Base-by-base conservation (phyloP, 169 alveolate genomes). In the Neospora caninum region DNA sequence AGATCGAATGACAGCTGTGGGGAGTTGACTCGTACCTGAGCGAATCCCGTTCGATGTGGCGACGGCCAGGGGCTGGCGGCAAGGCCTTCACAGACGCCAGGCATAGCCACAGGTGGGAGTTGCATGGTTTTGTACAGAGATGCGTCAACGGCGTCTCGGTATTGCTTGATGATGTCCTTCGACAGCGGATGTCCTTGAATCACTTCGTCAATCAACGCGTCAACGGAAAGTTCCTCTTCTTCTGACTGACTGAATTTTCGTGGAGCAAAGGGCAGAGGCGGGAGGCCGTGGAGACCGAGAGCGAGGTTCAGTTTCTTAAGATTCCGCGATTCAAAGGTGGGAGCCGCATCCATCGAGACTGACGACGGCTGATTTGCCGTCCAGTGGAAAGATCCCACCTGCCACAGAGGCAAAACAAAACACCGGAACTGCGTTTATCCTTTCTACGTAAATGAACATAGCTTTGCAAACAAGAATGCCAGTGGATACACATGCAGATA, bases 41-140 rank as follows among this genome's bases (percentile, higher is more conserved):
- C 94, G 41, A 80, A 73, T 25, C 95, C 92, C 34, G 94, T 91
- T 38, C 96, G 93, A 88, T 94, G 96, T 22, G 96, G 94, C n/a
- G 83, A 49, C 13, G 96, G 93, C 96, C 96, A 94, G 4, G 96
- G 94, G 96, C 96, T 95, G 41, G 64, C 67, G 53, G 93, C 96
- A 31, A 93, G 95, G 41, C 95, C 95, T 22, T 42, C 58, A 64
- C 89, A 67, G 69, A 84, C 80, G 49, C 93, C 58, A 0, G 95
- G 93, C 69, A 86, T 86, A 13, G 45, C 78, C 2, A 91, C 89
- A 29, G 95, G 89, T n/a, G 95, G 93, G 20, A 93, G 89, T 25
- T 53, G 91, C 95, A 91, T 80, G 39, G 95, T 83, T n/a, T 49
- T 27, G 84, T 80, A 91, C 39, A 93, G 34, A 0, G 95, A 93